Percentiles rank a stretch among this genome's conserved stretches.
Conservation (phyloP, 768 basidiomycete genomes). For the Amanita brunnescens region DNA sequence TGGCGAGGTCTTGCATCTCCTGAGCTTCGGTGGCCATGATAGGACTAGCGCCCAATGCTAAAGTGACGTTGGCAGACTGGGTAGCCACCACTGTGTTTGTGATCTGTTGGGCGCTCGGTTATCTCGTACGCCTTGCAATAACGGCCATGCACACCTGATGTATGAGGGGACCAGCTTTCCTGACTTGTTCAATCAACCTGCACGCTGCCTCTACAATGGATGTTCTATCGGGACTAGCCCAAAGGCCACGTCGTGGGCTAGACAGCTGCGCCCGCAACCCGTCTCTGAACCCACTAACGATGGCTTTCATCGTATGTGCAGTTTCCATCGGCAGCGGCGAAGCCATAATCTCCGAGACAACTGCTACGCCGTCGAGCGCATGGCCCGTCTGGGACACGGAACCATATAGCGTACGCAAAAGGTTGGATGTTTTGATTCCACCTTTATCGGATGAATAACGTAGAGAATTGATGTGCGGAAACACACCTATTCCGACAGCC, state of each 20-base stretch:
- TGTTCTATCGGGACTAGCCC: neutral
- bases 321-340: constrained; percentile 46
- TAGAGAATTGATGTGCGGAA: neutral
- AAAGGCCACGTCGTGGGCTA: neutral
- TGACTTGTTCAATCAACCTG: constrained; percentile 42
- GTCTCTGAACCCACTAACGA: constrained; percentile 36
- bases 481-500: constrained; percentile 80
- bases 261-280: neutral
- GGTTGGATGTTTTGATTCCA: constrained; percentile 76
- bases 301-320: constrained; percentile 34
- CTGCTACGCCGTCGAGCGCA: constrained; percentile 72
- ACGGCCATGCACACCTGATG: constrained; percentile 51
- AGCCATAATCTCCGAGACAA: constrained; percentile 81
- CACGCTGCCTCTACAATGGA: constrained; percentile 35
- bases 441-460: constrained; percentile 35
- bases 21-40: constrained; percentile 85
- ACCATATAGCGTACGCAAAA: constrained; percentile 69
- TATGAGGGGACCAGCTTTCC: constrained; percentile 56
- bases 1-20: constrained; percentile 76
- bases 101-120: constrained; percentile 39
- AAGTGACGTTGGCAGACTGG: constrained; percentile 84
- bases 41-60: constrained; percentile 82
- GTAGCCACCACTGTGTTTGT: constrained; percentile 85
- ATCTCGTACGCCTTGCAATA: neutral
- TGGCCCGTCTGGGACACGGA: constrained; percentile 49